Percentiles rank a stretch among this genome's conserved stretches.
Evolutionary conservation across 2,329 filamentous ascomycete genomes (phyloP).

Genomic region (Alternaria hordeiaustralica): DNA sequence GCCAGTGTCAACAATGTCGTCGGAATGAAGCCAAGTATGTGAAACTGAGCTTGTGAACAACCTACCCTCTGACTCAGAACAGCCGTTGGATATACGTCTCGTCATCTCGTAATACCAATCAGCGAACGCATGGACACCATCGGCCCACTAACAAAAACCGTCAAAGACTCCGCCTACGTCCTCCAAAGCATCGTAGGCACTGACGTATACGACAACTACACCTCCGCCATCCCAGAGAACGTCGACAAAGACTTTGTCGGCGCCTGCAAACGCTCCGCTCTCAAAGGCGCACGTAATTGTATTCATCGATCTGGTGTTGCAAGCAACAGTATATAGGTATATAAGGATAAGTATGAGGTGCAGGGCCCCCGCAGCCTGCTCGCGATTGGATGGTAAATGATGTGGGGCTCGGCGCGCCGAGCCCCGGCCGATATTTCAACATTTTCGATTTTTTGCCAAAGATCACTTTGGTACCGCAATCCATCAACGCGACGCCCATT

Average conservation of each 20-base stretch:
- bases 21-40: conserved; percentile 70
- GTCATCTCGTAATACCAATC: conserved; percentile 66
- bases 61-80: not conserved
- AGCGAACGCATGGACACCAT: conserved; percentile 72
- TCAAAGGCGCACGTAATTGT: conserved; percentile 62
- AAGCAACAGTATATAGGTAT: no score
- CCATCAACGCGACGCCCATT: no score
- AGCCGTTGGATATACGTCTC: conserved; percentile 72
- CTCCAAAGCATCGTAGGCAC: conserved; percentile 72
- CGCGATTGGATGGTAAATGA: no score
- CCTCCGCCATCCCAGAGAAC: conserved; percentile 61
- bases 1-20: conserved; percentile 73
- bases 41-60: fast-evolving
- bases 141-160: conserved; percentile 70
- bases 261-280: conserved; percentile 40
- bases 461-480: no score
- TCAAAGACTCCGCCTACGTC: conserved; percentile 70
- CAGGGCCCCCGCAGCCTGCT: no score
- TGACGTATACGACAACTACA: conserved; percentile 71
- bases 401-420: no score
- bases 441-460: no score
- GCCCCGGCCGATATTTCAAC: no score
- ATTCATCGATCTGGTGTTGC: no score
- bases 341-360: no score
- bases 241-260: conserved; percentile 51